A percentile compares a stretch with the other conserved stretches of the same genome.
Evolutionary conservation across 1,284 basidiomycete genomes (phyloP).

Genomic region (Tausonia pullulans): DNA sequence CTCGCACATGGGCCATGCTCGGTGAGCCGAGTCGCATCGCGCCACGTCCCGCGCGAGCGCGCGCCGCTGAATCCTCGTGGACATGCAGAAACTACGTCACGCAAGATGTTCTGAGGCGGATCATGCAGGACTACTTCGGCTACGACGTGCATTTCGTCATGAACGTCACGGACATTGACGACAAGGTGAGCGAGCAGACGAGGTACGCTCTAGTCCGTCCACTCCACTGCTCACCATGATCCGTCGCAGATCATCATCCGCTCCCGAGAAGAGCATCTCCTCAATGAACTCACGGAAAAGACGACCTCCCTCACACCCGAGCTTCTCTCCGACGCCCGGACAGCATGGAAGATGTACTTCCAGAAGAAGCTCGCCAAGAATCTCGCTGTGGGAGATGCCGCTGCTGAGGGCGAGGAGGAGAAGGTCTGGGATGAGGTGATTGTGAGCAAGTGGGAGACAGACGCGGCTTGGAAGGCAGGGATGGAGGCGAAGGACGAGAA

Average conservation of each 20-base stretch:
- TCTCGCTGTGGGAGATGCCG: slow-evolving; percentile 42
- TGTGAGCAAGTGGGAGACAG: slow-evolving; percentile 40
- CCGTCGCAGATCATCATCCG: slow-evolving; percentile 67
- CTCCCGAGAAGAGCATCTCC: slow-evolving; percentile 72
- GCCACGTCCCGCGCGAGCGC: neutral
- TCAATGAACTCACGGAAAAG: slow-evolving; percentile 46
- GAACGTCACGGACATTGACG: slow-evolving; percentile 99
- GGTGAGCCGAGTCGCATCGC: slow-evolving; percentile 43
- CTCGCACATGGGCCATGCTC: slow-evolving; percentile 97
- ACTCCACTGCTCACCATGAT: neutral
- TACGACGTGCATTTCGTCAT: slow-evolving; percentile 98
- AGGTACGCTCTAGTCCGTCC: slow-evolving; percentile 9
- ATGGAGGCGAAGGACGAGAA: slow-evolving; percentile 72
- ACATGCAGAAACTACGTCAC: slow-evolving; percentile 83
- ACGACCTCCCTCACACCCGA: slow-evolving; percentile 42
- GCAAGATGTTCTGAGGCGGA: slow-evolving; percentile 86
- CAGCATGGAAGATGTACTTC: slow-evolving; percentile 56
- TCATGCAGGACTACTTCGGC: slow-evolving; percentile 90
- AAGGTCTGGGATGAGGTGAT: slow-evolving; percentile 45
- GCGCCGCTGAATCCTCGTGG: neutral
- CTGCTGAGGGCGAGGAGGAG: slow-evolving; percentile 36
- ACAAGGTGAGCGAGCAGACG: slow-evolving; percentile 58
- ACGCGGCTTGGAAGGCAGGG: slow-evolving; percentile 51
- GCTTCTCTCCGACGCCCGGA: slow-evolving; percentile 49
- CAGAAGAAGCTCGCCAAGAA: slow-evolving; percentile 49